Evolutionary conservation across 352 stramenopile species (phyloP).

Genomic region (Thalassiosira tumida): DNA sequence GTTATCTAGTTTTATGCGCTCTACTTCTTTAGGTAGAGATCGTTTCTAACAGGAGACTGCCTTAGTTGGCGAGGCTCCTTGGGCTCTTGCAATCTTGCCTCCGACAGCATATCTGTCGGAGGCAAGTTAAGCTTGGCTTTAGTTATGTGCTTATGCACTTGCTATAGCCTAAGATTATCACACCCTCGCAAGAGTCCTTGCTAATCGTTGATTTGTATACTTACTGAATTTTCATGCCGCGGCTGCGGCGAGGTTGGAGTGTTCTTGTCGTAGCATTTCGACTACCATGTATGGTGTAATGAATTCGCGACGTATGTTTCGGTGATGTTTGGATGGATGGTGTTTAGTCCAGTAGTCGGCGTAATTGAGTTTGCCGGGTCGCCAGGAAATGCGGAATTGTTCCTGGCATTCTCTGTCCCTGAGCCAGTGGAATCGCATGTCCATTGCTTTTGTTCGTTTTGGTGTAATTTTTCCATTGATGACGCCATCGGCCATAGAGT

Average conservation of each 20-base stretch:
- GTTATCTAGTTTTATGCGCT: too few species aligned
- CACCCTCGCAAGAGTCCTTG: constrained; percentile 4
- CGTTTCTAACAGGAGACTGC: too few species aligned
- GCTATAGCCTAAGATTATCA: constrained; percentile 36
- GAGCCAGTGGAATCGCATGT: constrained; percentile 21
- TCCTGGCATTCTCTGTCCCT: not conserved
- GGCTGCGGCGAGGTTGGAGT: not conserved
- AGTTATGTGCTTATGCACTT: too few species aligned
- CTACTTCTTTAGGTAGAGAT: too few species aligned
- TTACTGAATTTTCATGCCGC: not conserved
- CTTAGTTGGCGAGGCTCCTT: too few species aligned
- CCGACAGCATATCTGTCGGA: too few species aligned
- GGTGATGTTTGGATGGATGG: constrained; percentile 58
- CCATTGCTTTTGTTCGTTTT: constrained; percentile 28
- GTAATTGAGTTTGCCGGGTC: constrained; percentile 30
- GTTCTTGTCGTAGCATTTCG: constrained; percentile 9
- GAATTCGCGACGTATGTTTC: not conserved
- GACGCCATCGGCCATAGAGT: not conserved
- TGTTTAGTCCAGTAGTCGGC: constrained; percentile 73
- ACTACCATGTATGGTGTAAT: not conserved
- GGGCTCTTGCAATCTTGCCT: too few species aligned
- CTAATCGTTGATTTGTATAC: not conserved
- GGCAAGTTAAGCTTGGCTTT: too few species aligned
- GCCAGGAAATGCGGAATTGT: constrained; percentile 72
- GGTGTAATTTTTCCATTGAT: not conserved